Evolutionary conservation across 2,329 filamentous ascomycete species (phyloP).

Genomic region (Byssoonygena ceratinophila): DNA sequence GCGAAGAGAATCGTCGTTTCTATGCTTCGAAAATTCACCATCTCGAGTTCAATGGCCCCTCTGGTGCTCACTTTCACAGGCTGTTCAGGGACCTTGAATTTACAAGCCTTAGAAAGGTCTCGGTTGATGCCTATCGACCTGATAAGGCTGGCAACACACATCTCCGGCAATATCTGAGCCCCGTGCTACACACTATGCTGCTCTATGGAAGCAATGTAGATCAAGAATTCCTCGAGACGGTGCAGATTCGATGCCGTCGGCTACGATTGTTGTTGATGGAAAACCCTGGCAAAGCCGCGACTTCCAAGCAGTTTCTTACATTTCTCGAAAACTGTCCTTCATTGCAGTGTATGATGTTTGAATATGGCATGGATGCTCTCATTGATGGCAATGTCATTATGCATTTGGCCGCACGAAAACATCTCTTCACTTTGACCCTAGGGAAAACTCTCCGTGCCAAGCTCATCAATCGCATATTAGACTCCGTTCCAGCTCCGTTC

Average conservation of each 20-base stretch:
- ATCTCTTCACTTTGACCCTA: background rate
- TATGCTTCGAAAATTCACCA: slow-evolving; percentile 6
- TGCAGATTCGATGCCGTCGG: background rate
- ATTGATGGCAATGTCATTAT: background rate
- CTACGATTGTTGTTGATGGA: background rate
- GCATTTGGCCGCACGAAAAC: background rate
- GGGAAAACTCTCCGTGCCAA: background rate
- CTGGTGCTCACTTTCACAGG: background rate
- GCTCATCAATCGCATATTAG: background rate
- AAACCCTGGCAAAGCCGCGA: background rate
- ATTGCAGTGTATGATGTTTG: background rate
- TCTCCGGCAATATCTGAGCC: background rate
- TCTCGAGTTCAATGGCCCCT: background rate
- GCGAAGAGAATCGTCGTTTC: background rate
- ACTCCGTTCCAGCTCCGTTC: background rate
- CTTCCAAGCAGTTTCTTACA: background rate
- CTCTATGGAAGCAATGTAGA: background rate
- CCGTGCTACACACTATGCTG: background rate
- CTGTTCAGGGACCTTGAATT: slow-evolving; percentile 1
- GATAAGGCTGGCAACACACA: background rate
- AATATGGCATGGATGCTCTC: background rate
- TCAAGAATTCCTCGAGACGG: background rate
- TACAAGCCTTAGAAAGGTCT: background rate
- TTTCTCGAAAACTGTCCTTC: background rate
- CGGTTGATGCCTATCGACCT: background rate